A percentile compares a stretch with the other conserved stretches of the same genome.
These are phyloP conservation scores for Panus rudis DNA, from an alignment of 768 basidiomycete species.

Conservation along the genomic window DNA sequence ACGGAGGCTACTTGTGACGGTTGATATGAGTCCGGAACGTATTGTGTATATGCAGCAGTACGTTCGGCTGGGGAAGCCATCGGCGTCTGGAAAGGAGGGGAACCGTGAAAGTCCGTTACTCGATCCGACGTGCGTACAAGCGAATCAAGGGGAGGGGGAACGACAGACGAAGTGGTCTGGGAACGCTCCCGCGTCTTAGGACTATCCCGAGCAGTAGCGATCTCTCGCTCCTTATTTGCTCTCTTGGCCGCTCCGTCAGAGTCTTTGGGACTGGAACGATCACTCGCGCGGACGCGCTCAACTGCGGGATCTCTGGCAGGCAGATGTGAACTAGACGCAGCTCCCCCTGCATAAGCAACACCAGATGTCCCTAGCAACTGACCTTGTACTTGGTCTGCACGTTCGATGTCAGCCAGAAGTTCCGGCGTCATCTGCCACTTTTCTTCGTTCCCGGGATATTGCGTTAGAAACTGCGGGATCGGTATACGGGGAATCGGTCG, in stretches of 20 bases:
- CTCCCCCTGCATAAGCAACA: constrained; percentile 42
- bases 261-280: constrained; percentile 52
- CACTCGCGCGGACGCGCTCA: constrained; percentile 47
- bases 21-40: constrained; percentile 24
- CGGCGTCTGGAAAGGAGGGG: constrained; percentile 38
- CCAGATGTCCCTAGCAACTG: constrained; percentile 32
- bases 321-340: constrained; percentile 32
- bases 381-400: constrained; percentile 55
- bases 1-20: constrained; percentile 3
- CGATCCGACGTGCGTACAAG: constrained; percentile 15
- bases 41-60: constrained; percentile 39
- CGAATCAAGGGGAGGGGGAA: constrained; percentile 10
- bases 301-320: constrained; percentile 44
- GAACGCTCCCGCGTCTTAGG: constrained; percentile 27
- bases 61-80: constrained; percentile 42
- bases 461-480: constrained; percentile 47
- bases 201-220: constrained; percentile 31
- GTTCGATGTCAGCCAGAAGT: constrained; percentile 64
- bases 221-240: constrained; percentile 13
- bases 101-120: constrained; percentile 43
- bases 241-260: constrained; percentile 29
- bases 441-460: constrained; percentile 48
- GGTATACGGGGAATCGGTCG: constrained; percentile 55
- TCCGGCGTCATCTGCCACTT: constrained; percentile 65
- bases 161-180: constrained; percentile 24